Evolutionary conservation across 768 basidiomycete genomes (phyloP), one percentile per base, ranked within the genome.

Genomic region (Leucosporidium creatinivorum): DNA sequence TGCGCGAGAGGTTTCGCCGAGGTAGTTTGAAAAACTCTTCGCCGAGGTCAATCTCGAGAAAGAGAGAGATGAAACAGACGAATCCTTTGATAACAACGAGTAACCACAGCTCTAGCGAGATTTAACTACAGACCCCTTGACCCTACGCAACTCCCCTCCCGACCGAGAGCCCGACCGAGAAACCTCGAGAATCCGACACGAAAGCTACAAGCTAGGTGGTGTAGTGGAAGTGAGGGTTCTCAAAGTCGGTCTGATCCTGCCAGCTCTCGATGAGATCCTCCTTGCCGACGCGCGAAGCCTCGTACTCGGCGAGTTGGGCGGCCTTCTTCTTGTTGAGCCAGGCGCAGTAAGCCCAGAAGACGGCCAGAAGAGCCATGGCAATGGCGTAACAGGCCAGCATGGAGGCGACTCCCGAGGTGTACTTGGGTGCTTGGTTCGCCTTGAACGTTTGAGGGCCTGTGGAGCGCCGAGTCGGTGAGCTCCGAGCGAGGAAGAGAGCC

Each of bases 171-270:
- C n/a, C 33, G 10, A 33, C 10, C 33, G 33, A 33, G 33, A 33
- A 33, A 33, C 33, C 33, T 36, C 39, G 39, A 44, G 39, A 44
- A 44, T n/a, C 51, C n/a, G n/a, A 52, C n/a, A 21, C 51, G 2
- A 52, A 15, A 52, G 19, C 33, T 5, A 33, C 4, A 5, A 4
- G 5, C 15, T 64, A 65, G 26, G 39, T 50, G 15, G 28, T 44
- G 65, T 70, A 70, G 19, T 56, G 49, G 64, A 73, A 70, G 17
- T 49, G 31, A 17, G 66, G 69, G 49, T 73, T 68, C 54, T 74
- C 55, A 23, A 67, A 69, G 59, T 75, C 75, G 28, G 75, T 75
- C 44, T 73, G 65, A 59, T 74, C 72, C 48, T 72, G 68, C 75
- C 25, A 61, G 28, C 28, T 73, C 44, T 68, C 72, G 18, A 62